Base-by-base conservation (phyloP, 1,139 yeast species). In the Candida pseudoviswanathii region DNA sequence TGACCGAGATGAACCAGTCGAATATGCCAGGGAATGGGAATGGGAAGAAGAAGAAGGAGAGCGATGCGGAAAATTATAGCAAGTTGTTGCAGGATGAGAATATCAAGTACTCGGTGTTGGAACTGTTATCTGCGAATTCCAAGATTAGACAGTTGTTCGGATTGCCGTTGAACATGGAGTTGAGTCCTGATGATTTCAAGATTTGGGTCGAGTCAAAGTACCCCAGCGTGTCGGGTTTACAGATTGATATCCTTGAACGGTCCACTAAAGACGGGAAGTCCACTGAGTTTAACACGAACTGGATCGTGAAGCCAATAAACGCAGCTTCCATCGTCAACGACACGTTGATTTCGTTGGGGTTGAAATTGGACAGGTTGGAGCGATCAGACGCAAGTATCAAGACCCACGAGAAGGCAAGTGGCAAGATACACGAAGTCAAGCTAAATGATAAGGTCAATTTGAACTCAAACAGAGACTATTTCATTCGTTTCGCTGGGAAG, bases 201-300 rank as follows among this genome's bases (percentile, higher is more conserved):
- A 64, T 70, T 3, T 70, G 76, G 75, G 53, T 71, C 6, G 71
- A 70, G 47, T 55, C 66, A 11, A 58, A 59, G 32, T 54, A 58
- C 40, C 69, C 73, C 2, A 62, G 70, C 7, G 54, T 72, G 1
- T 66, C 70, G 2, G 77, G 77, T 0, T 43, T 68, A 10, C 59
- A 61, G 44, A 51, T 71, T 16, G 54, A 56, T 29, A 50, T 67
- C n/a, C 42, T 49, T 66, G 29, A 43, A 24, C 37, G 16, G 10
- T 44, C 49, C 16, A 51, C 42, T 0, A 27, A 34, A 5, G 4
- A 47, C 9, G 34, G 32, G 1, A 41, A 34, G 11, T 16, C 34
- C 6, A 42, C 51, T 24, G 43, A 48, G 9, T 11, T 53, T 39
- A 39, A 41, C 39, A 31, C 54, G 21, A 34, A 48, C 43, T 71